Percentiles rank a stretch among this genome's conserved stretches.
These are phyloP conservation scores for Pseudocercospora macadamiae DNA, from an alignment of 2,329 filamentous ascomycete genomes.

Conservation along the genomic window DNA sequence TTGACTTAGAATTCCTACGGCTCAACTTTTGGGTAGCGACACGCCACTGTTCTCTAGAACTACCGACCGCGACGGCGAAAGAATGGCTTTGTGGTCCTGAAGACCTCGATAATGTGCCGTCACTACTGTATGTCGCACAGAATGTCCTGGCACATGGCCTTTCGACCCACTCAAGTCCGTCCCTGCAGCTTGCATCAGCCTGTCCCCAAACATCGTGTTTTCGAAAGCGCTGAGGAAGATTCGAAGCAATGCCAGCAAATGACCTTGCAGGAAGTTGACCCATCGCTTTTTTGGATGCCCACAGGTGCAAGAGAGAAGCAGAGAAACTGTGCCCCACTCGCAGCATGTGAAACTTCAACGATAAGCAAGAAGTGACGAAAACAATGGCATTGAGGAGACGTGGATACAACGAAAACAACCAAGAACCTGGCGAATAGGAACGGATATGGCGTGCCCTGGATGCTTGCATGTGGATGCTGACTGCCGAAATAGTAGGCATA, in stretches of 20 bases:
- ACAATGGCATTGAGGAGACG: slow-evolving; percentile 12
- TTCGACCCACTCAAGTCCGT: not conserved
- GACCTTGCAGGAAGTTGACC: not conserved
- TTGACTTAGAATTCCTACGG: no score
- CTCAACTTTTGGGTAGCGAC: not conserved
- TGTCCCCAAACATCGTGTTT: not conserved
- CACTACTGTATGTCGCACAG: not conserved
- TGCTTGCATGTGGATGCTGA: slow-evolving; percentile 8
- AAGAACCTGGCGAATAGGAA: slow-evolving; percentile 7
- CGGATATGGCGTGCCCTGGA: not conserved
- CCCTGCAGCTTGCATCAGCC: slow-evolving; percentile 4
- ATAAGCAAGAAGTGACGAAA: slow-evolving; percentile 10
- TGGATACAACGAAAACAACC: slow-evolving; percentile 6
- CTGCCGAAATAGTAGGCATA: not conserved
- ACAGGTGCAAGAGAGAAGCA: not conserved
- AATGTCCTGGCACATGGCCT: not conserved
- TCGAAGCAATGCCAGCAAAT: not conserved
- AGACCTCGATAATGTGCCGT: not conserved
- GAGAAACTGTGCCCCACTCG: no score
- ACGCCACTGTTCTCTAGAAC: not conserved
- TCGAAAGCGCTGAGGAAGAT: not conserved
- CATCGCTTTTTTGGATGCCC: not conserved
- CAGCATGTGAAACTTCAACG: slow-evolving; percentile 7
- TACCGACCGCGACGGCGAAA: not conserved
- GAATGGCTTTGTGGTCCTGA: not conserved